A percentile compares a stretch with the other conserved stretches of the same genome.
Evolutionary conservation across 2,329 filamentous ascomycete species (phyloP).

Genomic region (Aspergillus proliferans): DNA sequence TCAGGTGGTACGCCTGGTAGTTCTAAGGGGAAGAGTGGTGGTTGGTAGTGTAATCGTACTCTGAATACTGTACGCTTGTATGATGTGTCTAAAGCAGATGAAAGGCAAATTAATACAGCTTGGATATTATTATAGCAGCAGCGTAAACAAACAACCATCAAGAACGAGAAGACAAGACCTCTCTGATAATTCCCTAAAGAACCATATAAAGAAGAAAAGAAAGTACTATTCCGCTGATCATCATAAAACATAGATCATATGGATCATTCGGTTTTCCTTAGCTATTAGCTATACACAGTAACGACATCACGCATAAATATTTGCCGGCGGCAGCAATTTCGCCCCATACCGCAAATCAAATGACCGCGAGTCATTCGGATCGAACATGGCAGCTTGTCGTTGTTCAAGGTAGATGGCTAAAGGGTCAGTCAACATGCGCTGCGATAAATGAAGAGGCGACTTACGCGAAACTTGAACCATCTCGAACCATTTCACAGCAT

Average conservation of each 20-base stretch:
- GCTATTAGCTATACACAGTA: background rate
- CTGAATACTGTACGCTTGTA: too few species aligned
- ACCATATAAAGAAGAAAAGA: background rate
- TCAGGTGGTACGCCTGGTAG: background rate
- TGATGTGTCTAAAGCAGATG: too few species aligned
- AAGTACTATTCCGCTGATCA: too few species aligned
- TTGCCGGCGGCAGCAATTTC: slow-evolving; percentile 25
- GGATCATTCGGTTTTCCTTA: background rate
- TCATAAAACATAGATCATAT: too few species aligned
- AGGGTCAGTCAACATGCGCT: slow-evolving; percentile 2
- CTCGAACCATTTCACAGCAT: slow-evolving; percentile 37
- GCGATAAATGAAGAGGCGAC: slow-evolving; percentile 9
- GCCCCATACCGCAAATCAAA: slow-evolving; percentile 36
- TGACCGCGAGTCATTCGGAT: slow-evolving; percentile 36
- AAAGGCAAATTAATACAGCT: too few species aligned
- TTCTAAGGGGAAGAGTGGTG: background rate
- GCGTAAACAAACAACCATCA: background rate
- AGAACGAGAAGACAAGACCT: background rate
- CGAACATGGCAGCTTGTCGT: slow-evolving; percentile 32
- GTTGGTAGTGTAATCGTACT: too few species aligned
- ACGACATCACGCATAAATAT: slow-evolving; percentile 15
- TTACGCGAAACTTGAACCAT: slow-evolving; percentile 35
- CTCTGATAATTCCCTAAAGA: background rate
- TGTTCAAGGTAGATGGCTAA: slow-evolving; percentile 34
- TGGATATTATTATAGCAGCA: too few species aligned